Evolutionary conservation across 2,329 filamentous ascomycete genomes (phyloP), one percentile per base, ranked within the genome.

Genomic region (Calonectria crousiana): DNA sequence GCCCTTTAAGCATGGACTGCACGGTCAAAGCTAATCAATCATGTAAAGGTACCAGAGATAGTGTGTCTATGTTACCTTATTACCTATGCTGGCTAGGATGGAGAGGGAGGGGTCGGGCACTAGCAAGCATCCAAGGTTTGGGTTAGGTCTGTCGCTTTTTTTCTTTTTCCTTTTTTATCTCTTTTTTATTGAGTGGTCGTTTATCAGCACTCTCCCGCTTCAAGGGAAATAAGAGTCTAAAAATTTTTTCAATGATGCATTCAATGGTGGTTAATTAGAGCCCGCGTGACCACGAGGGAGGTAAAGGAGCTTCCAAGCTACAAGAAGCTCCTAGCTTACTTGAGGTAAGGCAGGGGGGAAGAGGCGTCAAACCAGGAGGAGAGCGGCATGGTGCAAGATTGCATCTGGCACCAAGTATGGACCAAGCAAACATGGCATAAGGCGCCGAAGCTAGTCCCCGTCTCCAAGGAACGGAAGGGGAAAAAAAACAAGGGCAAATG

Each of bases 1-100:
- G 69, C 52, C 44, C 58, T 73, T 73, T 65, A 64, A 69, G 66
- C 71, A 69, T 69, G 71, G 71, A 69, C 71, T 73, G 71, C 66
- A 69, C 32, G 58, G 66, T 34, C 62, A 66, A 67, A 73, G 67
- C 60, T 73, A 73, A 73, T 69, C 60, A 73, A 70, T 56, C 60
- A 41, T 47, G 41, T 47, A 34, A 36, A 73, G 58, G 58, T 62
- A 73, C 66, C 34, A 73, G 66, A 52, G 58, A 58, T 56, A 66
- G 49, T 66, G 66, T 60, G 32, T 52, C 51, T 73, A 56, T 69
- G 51, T 58, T 58, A 66, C 65, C 58, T 41, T 41, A 62, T 41
- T 62, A 62, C 56, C 60, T 49, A 49, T 66, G 41, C 47, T 58
- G 53, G 65, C 30, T 58, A 32, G 38, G 41, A 52, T 16, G 51